phyloP scores from a whole-genome alignment of 2,329 filamentous ascomycete species.

The Xylaria multiplex region DNA sequence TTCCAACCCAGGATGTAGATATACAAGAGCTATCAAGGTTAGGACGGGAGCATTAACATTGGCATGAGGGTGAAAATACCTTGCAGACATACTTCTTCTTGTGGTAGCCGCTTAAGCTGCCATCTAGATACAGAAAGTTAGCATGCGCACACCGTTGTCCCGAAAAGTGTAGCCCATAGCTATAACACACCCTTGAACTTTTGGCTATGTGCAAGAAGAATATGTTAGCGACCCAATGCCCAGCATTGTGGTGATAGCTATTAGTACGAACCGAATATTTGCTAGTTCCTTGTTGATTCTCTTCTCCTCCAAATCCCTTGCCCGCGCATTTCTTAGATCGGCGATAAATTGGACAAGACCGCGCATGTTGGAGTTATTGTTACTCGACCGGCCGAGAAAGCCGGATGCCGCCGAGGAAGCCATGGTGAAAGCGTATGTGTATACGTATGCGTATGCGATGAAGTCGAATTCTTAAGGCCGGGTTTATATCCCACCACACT shows the following conservation, averaged over 20 bases:
- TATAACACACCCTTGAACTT: constrained; percentile 82
- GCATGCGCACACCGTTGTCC: constrained; percentile 23
- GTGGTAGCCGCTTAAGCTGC: constrained; percentile 92
- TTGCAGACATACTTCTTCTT: constrained; percentile 99
- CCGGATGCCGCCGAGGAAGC: constrained; percentile 64
- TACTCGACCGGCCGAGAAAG: constrained; percentile 73
- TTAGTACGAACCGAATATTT: constrained; percentile 78
- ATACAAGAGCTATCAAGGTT: constrained; percentile 77
- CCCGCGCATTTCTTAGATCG: constrained; percentile 92
- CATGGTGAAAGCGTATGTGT: constrained; percentile 54
- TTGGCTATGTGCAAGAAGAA: constrained; percentile 63
- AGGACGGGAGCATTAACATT: constrained; percentile 21
- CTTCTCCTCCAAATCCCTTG: constrained; percentile 96
- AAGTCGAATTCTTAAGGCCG: constrained; percentile 38
- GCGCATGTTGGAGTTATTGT: constrained; percentile 74
- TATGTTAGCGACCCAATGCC: constrained; percentile 27
- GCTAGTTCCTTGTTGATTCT: constrained; percentile 99
- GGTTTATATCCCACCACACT: constrained; percentile 39
- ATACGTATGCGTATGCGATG: constrained; percentile 28
- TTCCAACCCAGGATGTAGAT: constrained; percentile 99
- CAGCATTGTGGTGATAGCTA: not conserved
- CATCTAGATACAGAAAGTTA: constrained; percentile 64
- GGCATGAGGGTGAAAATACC: constrained; percentile 56
- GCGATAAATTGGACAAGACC: constrained; percentile 98
- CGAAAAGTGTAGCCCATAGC: not conserved